These are phyloP conservation scores for Chaetomium sp. DNA, from an alignment of 2,329 filamentous ascomycete genomes.

Conservation along the genomic window DNA sequence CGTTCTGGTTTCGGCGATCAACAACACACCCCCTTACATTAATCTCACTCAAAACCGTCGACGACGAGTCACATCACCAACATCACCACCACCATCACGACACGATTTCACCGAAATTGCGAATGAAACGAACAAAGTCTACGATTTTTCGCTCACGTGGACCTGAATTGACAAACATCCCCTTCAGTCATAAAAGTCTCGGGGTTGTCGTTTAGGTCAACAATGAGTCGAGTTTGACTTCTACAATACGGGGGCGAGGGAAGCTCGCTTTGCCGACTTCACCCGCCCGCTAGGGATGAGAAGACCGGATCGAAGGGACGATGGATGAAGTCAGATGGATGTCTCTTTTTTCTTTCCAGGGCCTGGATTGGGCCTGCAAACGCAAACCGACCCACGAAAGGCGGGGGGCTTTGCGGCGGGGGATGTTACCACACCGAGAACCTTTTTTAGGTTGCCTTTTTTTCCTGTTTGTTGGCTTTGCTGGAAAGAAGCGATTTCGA, in stretches of 20 bases:
- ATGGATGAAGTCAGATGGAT: background rate
- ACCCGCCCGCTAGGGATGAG: no score
- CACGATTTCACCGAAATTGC: conserved; percentile 4
- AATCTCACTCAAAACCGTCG: background rate
- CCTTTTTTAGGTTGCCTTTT: background rate
- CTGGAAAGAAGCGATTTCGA: background rate
- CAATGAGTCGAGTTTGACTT: no score
- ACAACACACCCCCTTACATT: background rate
- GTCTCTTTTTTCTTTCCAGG: no score
- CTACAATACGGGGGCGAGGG: no score
- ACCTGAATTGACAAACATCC: background rate
- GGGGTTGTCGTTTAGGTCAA: no score
- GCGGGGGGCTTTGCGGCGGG: no score
- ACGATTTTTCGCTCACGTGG: background rate
- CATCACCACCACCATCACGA: background rate
- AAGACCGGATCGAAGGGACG: background rate
- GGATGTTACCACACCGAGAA: no score
- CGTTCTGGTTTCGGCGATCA: conserved; percentile 5
- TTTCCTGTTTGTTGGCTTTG: conserved; percentile 2
- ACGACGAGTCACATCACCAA: background rate
- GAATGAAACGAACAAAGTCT: background rate
- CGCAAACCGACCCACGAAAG: no score
- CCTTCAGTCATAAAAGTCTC: conserved; percentile 3
- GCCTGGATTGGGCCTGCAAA: no score
- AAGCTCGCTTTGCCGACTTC: no score